These are phyloP conservation scores for Pleurotus eryngii DNA, from an alignment of 768 basidiomycete genomes.

Conservation along the genomic window DNA sequence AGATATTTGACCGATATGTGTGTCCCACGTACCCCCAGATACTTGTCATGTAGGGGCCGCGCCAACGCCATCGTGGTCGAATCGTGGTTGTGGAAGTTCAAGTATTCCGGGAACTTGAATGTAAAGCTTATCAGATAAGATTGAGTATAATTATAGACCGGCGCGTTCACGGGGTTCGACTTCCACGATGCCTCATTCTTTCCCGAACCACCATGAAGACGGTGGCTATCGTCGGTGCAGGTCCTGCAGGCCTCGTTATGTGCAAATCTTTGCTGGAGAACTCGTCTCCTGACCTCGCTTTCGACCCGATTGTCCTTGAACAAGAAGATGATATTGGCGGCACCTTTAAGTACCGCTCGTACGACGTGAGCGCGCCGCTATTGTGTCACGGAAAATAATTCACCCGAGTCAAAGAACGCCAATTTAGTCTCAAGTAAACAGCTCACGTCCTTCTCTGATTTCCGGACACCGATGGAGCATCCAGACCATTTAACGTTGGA, in stretches of 20 bases:
- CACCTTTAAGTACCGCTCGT: slow-evolving; percentile 47
- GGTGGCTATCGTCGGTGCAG: slow-evolving; percentile 40
- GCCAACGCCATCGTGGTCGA: neutral
- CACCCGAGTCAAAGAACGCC: slow-evolving; percentile 32
- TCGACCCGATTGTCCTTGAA: slow-evolving; percentile 48
- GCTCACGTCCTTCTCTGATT: slow-evolving; percentile 59
- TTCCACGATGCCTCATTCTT: neutral
- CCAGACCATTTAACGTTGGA: slow-evolving; percentile 45
- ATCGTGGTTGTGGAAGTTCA: neutral
- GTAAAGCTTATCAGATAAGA: neutral
- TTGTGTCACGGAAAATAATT: no score
- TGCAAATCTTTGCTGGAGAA: slow-evolving; percentile 47
- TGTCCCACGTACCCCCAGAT: no score
- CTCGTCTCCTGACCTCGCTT: slow-evolving; percentile 32
- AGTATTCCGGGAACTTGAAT: neutral
- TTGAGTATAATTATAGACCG: neutral
- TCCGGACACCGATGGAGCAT: slow-evolving; percentile 44
- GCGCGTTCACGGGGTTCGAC: neutral
- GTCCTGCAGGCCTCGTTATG: slow-evolving; percentile 46
- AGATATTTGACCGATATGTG: no score
- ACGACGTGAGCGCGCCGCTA: slow-evolving; percentile 28
- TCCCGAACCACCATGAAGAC: slow-evolving; percentile 22
- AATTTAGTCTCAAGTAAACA: slow-evolving; percentile 56
- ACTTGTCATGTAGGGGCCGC: no score
- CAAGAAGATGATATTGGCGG: slow-evolving; percentile 49